These are phyloP conservation scores for Vitis cinerea DNA, from an alignment of 164 flowering plant species.

Conservation along the genomic window DNA sequence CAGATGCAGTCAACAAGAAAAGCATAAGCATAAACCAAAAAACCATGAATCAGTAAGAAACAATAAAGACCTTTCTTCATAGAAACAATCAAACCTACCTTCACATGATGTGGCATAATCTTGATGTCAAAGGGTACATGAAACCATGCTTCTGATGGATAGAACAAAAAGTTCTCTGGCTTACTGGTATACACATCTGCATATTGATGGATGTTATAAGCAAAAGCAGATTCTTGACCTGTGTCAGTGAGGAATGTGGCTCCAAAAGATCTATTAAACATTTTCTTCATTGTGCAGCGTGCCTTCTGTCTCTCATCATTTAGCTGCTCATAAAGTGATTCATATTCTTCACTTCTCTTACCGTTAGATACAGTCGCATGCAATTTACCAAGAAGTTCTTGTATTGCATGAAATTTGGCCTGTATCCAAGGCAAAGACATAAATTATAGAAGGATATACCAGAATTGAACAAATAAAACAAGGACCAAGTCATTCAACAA, in stretches of 20 bases:
- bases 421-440: constrained; percentile 22
- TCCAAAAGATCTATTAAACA: constrained; percentile 93
- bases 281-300: constrained; percentile 61
- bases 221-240: constrained; percentile 94
- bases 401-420: constrained; percentile 91
- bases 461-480: not conserved
- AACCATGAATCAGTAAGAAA: too few species aligned
- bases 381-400: constrained; percentile 85
- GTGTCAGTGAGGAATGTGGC: constrained; percentile 93
- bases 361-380: constrained; percentile 50
- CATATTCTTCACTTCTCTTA: constrained; percentile 44
- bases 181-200: constrained; percentile 98
- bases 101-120: constrained; percentile 97
- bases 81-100: constrained; percentile 46
- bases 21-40: not conserved
- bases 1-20: not conserved
- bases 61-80: not conserved
- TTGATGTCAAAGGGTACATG: constrained; percentile 87
- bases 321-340: constrained; percentile 56
- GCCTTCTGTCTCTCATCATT: constrained; percentile 78
- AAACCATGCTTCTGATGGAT: constrained; percentile 91
- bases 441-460: not conserved
- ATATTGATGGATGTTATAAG: constrained; percentile 90
- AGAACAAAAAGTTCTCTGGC: constrained; percentile 79
- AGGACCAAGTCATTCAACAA: not conserved